A percentile compares a stretch with the other conserved stretches of the same genome.
Evolutionary conservation across 2,329 filamentous ascomycete species (phyloP).

Genomic region (Diaporthe capsici): DNA sequence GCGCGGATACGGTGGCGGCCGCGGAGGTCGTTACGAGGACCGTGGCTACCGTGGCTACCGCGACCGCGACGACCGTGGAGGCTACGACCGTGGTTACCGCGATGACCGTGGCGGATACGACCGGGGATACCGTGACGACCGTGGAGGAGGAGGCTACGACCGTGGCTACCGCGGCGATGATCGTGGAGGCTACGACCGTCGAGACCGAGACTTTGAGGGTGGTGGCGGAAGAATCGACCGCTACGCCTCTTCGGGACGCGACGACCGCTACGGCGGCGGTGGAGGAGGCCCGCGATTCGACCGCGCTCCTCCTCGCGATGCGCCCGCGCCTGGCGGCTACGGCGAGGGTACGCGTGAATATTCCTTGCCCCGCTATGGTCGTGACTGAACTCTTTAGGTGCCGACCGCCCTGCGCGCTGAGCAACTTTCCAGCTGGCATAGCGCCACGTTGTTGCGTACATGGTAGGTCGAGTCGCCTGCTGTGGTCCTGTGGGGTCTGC

Average conservation of each 20-base stretch:
- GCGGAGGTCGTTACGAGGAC: constrained; percentile 53
- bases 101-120: constrained; percentile 36
- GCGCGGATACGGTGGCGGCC: constrained; percentile 66
- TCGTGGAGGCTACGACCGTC: constrained; percentile 52
- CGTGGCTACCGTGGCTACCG: constrained; percentile 40
- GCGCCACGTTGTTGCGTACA: constrained; percentile 21
- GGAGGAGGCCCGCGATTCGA: constrained; percentile 37
- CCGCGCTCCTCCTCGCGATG: constrained; percentile 48
- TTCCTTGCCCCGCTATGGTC: constrained; percentile 37
- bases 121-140: constrained; percentile 47
- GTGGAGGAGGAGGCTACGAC: constrained; percentile 55
- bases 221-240: constrained; percentile 55
- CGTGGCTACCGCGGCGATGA: constrained; percentile 63
- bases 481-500: constrained; percentile 36
- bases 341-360: constrained; percentile 46
- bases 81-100: constrained; percentile 60
- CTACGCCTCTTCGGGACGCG: constrained; percentile 52
- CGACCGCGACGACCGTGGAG: constrained; percentile 46
- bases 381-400: constrained; percentile 42
- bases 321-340: constrained; percentile 47
- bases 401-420: constrained; percentile 39
- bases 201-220: constrained; percentile 48
- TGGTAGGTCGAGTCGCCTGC: constrained; percentile 39
- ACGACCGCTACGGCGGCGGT: constrained; percentile 39
- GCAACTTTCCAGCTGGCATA: constrained; percentile 28